These are phyloP conservation scores for Solanum aculeatissimum DNA, from an alignment of 305 asterid species.

Conservation along the genomic window DNA sequence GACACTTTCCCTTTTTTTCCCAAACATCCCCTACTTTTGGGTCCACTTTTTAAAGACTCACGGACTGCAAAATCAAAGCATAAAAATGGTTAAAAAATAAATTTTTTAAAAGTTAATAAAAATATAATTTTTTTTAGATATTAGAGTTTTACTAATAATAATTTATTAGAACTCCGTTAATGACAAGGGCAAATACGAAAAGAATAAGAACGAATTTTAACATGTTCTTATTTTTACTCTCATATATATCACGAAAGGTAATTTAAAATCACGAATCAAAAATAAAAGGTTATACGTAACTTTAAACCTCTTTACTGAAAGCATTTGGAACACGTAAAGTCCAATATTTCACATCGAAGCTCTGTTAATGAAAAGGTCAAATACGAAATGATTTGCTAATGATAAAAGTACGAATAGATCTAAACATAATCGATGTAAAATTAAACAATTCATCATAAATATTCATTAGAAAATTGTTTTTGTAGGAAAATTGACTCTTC, in stretches of 20 bases:
- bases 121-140: background rate
- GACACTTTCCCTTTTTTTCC: slow-evolving; percentile 17
- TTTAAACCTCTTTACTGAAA: background rate
- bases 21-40: slow-evolving; percentile 31
- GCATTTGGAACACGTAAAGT: background rate
- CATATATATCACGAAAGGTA: background rate
- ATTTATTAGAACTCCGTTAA: too few species aligned
- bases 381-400: background rate
- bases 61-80: background rate
- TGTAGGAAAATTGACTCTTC: background rate
- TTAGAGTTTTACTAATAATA: background rate
- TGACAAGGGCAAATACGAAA: too few species aligned
- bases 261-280: background rate
- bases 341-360: background rate
- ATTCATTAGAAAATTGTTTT: background rate
- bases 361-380: background rate
- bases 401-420: background rate
- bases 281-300: background rate
- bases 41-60: slow-evolving; percentile 19
- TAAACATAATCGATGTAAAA: background rate
- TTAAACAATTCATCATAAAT: background rate
- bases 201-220: too few species aligned
- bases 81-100: background rate
- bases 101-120: background rate
- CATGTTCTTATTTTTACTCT: background rate